A percentile compares a stretch with the other conserved stretches of the same genome.
Evolutionary conservation across 1,284 basidiomycete species (phyloP).

Genomic region (Cutaneotrichosporon dermatis): DNA sequence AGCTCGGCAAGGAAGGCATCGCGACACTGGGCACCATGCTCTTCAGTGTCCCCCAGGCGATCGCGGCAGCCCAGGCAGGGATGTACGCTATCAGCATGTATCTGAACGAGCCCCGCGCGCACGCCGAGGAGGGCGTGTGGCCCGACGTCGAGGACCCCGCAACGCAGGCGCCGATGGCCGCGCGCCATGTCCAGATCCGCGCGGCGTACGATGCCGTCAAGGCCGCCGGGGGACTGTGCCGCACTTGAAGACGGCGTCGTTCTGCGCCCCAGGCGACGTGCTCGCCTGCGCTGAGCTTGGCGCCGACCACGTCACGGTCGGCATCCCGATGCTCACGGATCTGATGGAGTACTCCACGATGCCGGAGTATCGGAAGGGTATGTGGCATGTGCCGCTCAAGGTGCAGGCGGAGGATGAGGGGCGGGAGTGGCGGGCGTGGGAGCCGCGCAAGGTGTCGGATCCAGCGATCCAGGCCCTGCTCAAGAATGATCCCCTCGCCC

Average conservation of each 20-base stretch:
- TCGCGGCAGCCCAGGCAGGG: conserved; percentile 39
- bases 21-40: conserved; percentile 36
- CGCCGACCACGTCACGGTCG: conserved; percentile 26
- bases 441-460: conserved; percentile 12
- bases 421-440: conserved; percentile 13
- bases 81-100: conserved; percentile 40
- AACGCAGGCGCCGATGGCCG: conserved; percentile 22
- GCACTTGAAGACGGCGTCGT: conserved; percentile 37
- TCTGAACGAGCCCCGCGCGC: conserved; percentile 29
- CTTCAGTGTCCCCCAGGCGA: conserved; percentile 35
- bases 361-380: conserved; percentile 15
- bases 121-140: conserved; percentile 17
- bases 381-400: conserved; percentile 12
- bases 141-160: conserved; percentile 26
- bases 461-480: conserved; percentile 10
- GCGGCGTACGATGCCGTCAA: conserved; percentile 27
- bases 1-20: conserved; percentile 31
- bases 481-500: conserved; percentile 10
- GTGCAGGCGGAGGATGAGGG: conserved; percentile 7
- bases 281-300: conserved; percentile 23
- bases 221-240: conserved; percentile 28
- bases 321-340: conserved; percentile 18
- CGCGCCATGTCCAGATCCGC: conserved; percentile 34
- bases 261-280: conserved; percentile 13
- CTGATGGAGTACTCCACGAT: conserved; percentile 9